A percentile compares a stretch with the other conserved stretches of the same genome.
These are phyloP conservation scores for Vigna mungo DNA, from an alignment of 306 rosid genomes.

Conservation along the genomic window DNA sequence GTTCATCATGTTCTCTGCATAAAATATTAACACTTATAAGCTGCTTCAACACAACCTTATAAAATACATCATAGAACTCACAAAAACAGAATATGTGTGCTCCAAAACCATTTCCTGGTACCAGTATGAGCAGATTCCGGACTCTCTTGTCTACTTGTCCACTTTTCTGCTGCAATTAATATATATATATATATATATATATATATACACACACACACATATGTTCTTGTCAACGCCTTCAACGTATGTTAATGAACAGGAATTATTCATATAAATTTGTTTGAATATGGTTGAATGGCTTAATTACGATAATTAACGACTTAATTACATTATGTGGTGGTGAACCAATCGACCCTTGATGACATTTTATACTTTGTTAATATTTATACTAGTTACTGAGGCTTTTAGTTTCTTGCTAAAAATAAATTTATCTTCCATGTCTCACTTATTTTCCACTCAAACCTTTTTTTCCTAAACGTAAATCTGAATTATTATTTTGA, in stretches of 20 bases:
- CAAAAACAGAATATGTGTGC: conserved; percentile 16
- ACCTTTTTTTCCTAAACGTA: too few relatives aligned
- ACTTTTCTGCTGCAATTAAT: conserved; percentile 14
- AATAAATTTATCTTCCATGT: too few relatives aligned
- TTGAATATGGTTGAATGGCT: conserved; percentile 4
- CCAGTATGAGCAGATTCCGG: not conserved
- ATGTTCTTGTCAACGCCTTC: conserved; percentile 45
- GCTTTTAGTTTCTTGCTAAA: too few relatives aligned
- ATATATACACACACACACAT: too few relatives aligned
- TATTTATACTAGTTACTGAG: too few relatives aligned
- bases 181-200: not conserved
- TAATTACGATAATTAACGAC: too few relatives aligned
- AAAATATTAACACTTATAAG: not conserved
- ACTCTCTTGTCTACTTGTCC: conserved; percentile 24
- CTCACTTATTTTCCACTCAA: too few relatives aligned
- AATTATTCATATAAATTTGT: not conserved
- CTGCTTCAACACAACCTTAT: not conserved
- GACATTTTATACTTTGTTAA: too few relatives aligned
- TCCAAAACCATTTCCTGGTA: conserved; percentile 9
- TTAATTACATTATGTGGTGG: too few relatives aligned
- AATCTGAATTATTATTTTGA: too few relatives aligned
- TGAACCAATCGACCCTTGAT: too few relatives aligned
- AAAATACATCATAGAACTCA: conserved; percentile 16
- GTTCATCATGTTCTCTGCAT: not conserved
- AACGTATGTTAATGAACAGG: conserved; percentile 26